Evolutionary conservation across 2,329 filamentous ascomycete species (phyloP), one percentile per base, ranked within the genome.

Genomic region (Fusarium redolens): DNA sequence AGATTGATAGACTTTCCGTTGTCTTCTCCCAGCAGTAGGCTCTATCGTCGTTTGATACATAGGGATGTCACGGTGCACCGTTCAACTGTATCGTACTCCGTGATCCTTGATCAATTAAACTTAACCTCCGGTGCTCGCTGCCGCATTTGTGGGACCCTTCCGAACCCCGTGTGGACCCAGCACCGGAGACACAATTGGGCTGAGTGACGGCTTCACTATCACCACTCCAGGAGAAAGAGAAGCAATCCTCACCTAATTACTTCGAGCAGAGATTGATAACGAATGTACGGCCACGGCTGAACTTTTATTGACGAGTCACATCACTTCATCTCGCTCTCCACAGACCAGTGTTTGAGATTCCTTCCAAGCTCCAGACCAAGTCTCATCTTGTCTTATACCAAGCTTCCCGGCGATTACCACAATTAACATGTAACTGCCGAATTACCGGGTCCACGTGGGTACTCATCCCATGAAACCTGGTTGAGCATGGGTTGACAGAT

Each of bases 141-240:
- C 48, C n/a, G n/a, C 12, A 51, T 51, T 51, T 51, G 48, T 51
- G 48, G 48, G 48, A 35, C 48, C n/a, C 8, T 51, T 3, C 48
- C n/a, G 12, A 25, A 1, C n/a, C n/a, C 11, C n/a, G 47, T 33
- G 47, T 50, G 47, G 47, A 33, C 22, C 11, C 7, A 33, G n/a
- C 15, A 22, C 30, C n/a, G 15, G 30, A 51, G 30, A 22, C 47
- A 7, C 15, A 50, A 22, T 13, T 33, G 11, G 30, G n/a, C 13
- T 3, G 11, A 20, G 47, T 9, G 30, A 20, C 3, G 30, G n/a
- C 5, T n/a, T 50, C n/a, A 18, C 8, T 14, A 4, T 55, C 18
- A 18, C 20, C 11, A 20, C 15, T 22, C n/a, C 4, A 20, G 28
- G 9, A 31, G 25, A 25, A 25, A 25, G 25, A 25, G 25, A 25